Evolutionary conservation across 148 eudicot genomes (phyloP), one percentile per base, ranked within the genome.

Genomic region (Persicaria tinctoria): DNA sequence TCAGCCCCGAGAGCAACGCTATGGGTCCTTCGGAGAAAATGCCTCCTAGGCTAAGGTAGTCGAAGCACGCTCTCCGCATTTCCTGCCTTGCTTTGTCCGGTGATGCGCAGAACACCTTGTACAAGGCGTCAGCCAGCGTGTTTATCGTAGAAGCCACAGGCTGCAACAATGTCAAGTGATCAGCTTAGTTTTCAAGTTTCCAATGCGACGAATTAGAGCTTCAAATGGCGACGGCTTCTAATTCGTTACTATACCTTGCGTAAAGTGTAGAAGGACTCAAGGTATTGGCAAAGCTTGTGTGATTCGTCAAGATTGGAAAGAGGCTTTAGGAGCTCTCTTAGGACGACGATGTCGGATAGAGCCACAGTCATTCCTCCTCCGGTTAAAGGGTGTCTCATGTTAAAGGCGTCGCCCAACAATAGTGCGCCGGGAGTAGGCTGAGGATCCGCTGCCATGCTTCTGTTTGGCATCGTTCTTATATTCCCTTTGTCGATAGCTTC

Each of bases 91-190:
- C 97, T 83, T 84, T 84, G 76, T 91, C 92, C 41, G 93, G 79
- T 78, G 97, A 91, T 13, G 89, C 89, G 76, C 90, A 83, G 75
- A 91, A 91, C 76, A 91, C 97, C 77, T 85, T 88, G 78, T 91
- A 91, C 17, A 91, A 76, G 70, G 93, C 90, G 9, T 85, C 92
- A 6, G 97, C 97, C 81, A 90, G 79, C 10, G 93, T 86, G 80
- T 92, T 90, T 75, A 92, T 86, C 2, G 89, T 85, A 10, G 93
- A 90, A 60, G 97, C 95, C 70, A 87, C 86, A 9, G 96, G 93
- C 97, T 92, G 90, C 87, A 83, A 57, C 11, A 9, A 53, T 9
- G n/a, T 9, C 57, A 53, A 16, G 11, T 9, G n/a, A 10, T 16
- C 57, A 16, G 57, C 57, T 53, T 16, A 53, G 57, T 53, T 16